These are phyloP conservation scores for Fusarium subglutinans DNA, from an alignment of 2,329 filamentous ascomycete genomes.

Conservation along the genomic window DNA sequence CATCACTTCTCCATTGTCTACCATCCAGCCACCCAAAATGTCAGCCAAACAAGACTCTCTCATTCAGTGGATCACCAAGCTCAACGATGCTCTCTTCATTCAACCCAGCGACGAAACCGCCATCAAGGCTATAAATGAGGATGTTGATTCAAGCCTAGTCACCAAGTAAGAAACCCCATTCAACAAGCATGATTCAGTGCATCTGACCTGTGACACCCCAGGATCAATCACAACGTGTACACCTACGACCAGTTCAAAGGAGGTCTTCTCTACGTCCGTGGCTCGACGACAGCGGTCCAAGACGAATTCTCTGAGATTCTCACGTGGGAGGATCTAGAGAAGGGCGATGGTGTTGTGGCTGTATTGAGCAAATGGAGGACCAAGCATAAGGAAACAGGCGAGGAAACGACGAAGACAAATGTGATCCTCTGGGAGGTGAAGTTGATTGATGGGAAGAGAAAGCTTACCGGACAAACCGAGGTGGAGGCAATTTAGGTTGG, in stretches of 20 bases:
- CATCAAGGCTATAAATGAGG: fast-evolving
- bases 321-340: background rate
- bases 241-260: background rate
- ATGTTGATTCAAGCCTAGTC: background rate
- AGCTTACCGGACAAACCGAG: background rate
- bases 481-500: background rate
- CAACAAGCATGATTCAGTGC: too few species aligned
- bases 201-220: fast-evolving
- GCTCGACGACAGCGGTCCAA: background rate
- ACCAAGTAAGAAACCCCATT: background rate
- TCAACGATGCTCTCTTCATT: background rate
- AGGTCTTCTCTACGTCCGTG: background rate
- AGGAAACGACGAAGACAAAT: background rate
- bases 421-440: background rate
- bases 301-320: background rate
- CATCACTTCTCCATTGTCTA: fast-evolving
- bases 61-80: background rate
- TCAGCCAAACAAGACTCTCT: fast-evolving
- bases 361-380: background rate
- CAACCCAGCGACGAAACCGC: background rate
- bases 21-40: background rate
- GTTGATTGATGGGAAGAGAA: background rate
- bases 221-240: background rate
- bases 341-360: fast-evolving
- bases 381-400: background rate